Evolutionary conservation across 202 grass and related monocot species (phyloP).

Genomic region (Schoenoplectus tabernaemontani): DNA sequence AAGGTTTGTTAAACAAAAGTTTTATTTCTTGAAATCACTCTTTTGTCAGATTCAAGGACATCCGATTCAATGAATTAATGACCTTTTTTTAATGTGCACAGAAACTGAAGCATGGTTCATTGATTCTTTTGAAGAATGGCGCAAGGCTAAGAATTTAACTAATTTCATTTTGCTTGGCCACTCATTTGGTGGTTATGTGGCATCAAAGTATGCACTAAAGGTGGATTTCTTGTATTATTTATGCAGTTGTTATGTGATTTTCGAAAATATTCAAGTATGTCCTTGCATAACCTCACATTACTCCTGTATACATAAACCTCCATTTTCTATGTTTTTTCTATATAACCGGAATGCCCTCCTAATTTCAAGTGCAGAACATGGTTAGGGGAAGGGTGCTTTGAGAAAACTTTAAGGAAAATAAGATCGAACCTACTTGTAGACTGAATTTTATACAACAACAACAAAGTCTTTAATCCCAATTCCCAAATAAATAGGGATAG

Average conservation of each 20-base stretch:
- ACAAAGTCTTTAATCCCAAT: no score
- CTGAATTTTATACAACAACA: no score
- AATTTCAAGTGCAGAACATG: not conserved
- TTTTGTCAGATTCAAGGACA: not conserved
- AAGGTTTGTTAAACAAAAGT: constrained; percentile 51
- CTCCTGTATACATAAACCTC: not conserved
- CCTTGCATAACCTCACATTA: not conserved
- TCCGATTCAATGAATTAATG: not conserved
- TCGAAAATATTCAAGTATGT: not conserved
- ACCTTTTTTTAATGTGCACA: constrained; percentile 20
- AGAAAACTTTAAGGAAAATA: not conserved
- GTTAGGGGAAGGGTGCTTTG: not conserved
- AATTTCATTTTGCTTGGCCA: constrained; percentile 98
- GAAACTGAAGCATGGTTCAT: constrained; percentile 99
- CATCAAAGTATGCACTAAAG: constrained; percentile 81
- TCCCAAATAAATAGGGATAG: no score
- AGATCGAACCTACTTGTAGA: no score
- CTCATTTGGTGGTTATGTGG: constrained; percentile 95
- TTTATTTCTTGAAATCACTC: not conserved
- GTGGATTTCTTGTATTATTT: constrained; percentile 29
- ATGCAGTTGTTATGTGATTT: not conserved
- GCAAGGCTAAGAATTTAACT: constrained; percentile 86
- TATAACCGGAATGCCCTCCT: not conserved
- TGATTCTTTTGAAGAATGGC: constrained; percentile 98
- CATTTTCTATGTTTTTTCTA: constrained; percentile 2